Evolutionary conservation across 257 asterid species (phyloP).

Genomic region (Paulownia fortunei): DNA sequence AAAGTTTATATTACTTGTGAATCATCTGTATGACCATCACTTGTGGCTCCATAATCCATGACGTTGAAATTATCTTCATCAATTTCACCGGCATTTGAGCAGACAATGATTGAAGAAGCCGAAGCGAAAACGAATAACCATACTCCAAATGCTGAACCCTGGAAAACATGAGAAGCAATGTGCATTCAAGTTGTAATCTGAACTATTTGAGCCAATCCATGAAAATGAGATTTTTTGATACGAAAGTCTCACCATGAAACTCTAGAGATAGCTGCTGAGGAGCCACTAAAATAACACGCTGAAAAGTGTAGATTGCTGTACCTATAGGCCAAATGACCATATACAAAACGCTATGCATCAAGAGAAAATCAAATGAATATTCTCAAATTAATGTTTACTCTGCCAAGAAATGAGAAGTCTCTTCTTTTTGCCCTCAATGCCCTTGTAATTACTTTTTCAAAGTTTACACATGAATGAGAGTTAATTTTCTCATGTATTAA

Average conservation of each 20-base stretch:
- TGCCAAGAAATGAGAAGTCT: not conserved
- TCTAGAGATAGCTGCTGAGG: not conserved
- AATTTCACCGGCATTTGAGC: not conserved
- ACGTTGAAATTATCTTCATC: constrained; percentile 47
- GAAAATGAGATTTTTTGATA: too few relatives aligned
- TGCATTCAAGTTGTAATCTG: not conserved
- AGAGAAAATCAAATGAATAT: too few relatives aligned
- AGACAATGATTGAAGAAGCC: constrained; percentile 27
- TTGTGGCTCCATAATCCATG: constrained; percentile 61
- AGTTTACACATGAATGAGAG: too few relatives aligned
- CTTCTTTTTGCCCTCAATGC: not conserved
- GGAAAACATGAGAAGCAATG: not conserved
- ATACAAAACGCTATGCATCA: too few relatives aligned
- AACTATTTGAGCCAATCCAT: not conserved
- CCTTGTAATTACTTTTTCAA: too few relatives aligned
- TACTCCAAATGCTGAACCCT: constrained; percentile 38
- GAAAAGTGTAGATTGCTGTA: not conserved
- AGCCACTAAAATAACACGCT: not conserved
- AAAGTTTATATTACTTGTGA: constrained; percentile 48
- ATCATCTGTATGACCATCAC: constrained; percentile 51
- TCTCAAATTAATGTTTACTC: not conserved
- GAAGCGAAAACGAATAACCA: constrained; percentile 41
- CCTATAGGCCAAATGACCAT: not conserved
- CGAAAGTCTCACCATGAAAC: not conserved
- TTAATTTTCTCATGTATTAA: not conserved